These are phyloP conservation scores for Rhizomucor miehei DNA, from an alignment of 371 early-diverging fungal species.

Conservation along the genomic window DNA sequence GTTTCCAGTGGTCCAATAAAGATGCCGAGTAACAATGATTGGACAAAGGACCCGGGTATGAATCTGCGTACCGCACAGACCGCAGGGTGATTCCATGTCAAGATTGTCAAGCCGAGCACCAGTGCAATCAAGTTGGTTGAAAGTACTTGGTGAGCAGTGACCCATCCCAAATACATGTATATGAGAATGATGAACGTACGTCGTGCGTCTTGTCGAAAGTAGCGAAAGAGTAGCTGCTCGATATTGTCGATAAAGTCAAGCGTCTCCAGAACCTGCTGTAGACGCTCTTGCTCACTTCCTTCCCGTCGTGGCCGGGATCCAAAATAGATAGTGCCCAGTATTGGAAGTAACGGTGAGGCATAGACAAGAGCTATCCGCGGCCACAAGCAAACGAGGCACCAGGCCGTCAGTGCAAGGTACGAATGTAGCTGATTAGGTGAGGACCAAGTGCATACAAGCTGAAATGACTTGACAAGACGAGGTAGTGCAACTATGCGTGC, in stretches of 20 bases:
- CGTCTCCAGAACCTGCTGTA: constrained; percentile 12
- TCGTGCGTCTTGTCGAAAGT: not conserved
- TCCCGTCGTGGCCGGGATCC: not conserved
- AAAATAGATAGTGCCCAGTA: not conserved
- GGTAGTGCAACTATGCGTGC: not conserved
- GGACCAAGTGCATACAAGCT: not conserved
- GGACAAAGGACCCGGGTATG: constrained; percentile 7
- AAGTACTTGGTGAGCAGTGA: constrained; percentile 7
- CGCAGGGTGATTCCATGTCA: constrained; percentile 6
- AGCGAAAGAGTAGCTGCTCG: not conserved
- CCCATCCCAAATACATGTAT: constrained; percentile 10
- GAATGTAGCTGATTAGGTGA: constrained; percentile 1
- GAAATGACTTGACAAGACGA: not conserved
- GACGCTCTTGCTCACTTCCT: not conserved
- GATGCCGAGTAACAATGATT: constrained; percentile 12
- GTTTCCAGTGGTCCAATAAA: constrained; percentile 9
- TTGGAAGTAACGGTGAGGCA: not conserved
- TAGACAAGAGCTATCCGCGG: constrained; percentile 2
- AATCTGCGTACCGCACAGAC: not conserved
- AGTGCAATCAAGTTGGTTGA: constrained; percentile 7
- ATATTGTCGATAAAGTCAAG: constrained; percentile 6
- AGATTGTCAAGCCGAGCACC: constrained; percentile 5
- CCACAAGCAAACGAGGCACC: constrained; percentile 5
- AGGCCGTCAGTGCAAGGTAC: not conserved
- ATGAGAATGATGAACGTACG: constrained; percentile 1